These are phyloP conservation scores for Hura crepitans DNA, from an alignment of 441 rosid genomes.

Conservation along the genomic window DNA sequence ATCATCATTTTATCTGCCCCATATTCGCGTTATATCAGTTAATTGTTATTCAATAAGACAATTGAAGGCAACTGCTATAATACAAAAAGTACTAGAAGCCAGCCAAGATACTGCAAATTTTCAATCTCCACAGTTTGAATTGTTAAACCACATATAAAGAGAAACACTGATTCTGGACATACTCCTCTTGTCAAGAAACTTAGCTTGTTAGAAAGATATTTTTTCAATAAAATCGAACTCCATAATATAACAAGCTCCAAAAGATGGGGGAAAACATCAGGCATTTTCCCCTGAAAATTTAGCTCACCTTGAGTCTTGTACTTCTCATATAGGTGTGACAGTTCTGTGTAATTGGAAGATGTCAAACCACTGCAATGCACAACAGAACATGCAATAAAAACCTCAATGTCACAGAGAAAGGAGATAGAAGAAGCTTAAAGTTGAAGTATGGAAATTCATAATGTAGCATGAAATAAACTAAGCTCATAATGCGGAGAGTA, in stretches of 20 bases:
- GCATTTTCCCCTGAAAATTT: not conserved
- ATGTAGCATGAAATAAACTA: not conserved
- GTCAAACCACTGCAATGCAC: conserved; percentile 67
- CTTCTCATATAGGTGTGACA: conserved; percentile 71
- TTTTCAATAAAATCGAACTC: conserved; percentile 32
- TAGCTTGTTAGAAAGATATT: conserved; percentile 19
- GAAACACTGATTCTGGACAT: not conserved
- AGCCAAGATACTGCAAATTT: not conserved
- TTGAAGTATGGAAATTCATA: not conserved
- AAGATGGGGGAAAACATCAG: not conserved
- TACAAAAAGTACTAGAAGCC: not conserved
- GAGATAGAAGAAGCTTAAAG: not conserved
- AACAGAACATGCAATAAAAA: conserved; percentile 29
- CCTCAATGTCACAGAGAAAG: not conserved
- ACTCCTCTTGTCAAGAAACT: not conserved
- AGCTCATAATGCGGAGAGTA: not conserved
- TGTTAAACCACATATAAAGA: conserved; percentile 14
- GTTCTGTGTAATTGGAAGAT: conserved; percentile 77
- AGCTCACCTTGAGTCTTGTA: conserved; percentile 64
- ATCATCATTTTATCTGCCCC: not conserved
- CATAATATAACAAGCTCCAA: not conserved
- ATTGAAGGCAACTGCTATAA: not conserved
- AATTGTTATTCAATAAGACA: not conserved
- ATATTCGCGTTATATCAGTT: not conserved
- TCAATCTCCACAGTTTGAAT: not conserved